These are phyloP conservation scores for Leishmania amazonensis DNA, from an alignment of 208 protist genomes.

Conservation along the genomic window DNA sequence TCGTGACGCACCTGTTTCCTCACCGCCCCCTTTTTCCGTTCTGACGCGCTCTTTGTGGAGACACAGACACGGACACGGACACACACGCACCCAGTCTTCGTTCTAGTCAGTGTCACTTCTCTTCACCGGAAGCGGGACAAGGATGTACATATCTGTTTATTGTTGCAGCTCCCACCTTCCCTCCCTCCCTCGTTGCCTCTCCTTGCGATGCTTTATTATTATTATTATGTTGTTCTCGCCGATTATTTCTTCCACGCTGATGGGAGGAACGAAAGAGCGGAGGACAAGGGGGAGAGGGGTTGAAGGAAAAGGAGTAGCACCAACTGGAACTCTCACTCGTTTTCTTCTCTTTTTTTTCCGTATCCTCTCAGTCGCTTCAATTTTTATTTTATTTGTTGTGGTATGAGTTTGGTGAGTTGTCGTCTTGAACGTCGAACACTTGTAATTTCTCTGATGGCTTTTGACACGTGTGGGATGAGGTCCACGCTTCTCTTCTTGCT, in stretches of 20 bases:
- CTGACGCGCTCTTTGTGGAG: not conserved
- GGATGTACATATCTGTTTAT: not conserved
- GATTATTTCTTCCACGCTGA: not conserved
- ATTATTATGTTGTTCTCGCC: not conserved
- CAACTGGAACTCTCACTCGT: not conserved
- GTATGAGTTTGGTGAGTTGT: not conserved
- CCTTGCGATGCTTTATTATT: conserved; percentile 2
- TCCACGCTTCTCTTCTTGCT: not conserved
- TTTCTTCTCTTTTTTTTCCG: not conserved
- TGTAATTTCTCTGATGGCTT: not conserved
- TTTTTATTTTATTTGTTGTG: not conserved
- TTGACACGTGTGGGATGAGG: not conserved
- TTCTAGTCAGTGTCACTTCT: not conserved
- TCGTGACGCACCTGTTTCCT: conserved; percentile 9
- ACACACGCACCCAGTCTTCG: not conserved
- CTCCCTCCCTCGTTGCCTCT: not conserved
- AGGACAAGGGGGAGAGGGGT: not conserved
- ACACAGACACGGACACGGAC: not conserved
- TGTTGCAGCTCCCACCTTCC: not conserved
- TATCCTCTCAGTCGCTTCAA: not conserved
- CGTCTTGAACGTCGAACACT: not conserved
- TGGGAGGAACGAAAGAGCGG: too few species aligned
- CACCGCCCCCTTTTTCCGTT: conserved; percentile 13
- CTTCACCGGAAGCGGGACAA: not conserved
- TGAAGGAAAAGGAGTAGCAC: not conserved